Evolutionary conservation across 2,329 filamentous ascomycete genomes (phyloP).

Genomic region (Aspergillus niger): DNA sequence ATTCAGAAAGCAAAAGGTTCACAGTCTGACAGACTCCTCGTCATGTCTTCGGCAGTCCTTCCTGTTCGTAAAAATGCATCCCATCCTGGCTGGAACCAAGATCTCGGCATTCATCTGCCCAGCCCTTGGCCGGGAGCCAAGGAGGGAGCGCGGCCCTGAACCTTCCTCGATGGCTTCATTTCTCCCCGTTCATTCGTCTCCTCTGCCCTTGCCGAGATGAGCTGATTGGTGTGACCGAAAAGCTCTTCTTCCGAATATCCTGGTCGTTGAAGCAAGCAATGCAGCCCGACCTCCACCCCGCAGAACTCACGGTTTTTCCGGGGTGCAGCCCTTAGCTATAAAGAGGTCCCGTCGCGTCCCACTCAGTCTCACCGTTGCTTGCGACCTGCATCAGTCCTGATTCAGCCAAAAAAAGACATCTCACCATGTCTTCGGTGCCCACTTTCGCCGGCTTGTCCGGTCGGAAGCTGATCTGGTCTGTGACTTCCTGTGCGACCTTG

Average conservation of each 20-base stretch:
- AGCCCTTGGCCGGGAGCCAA: constrained; percentile 9
- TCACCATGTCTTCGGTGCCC: constrained; percentile 7
- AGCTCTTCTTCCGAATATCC: neutral
- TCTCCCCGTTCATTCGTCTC: constrained; percentile 1
- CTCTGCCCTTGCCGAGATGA: neutral
- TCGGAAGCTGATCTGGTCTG: constrained; percentile 7
- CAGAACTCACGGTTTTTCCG: neutral
- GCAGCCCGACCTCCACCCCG: neutral
- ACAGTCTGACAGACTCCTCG: neutral
- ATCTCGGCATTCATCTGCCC: constrained; percentile 3
- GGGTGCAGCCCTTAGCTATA: neutral
- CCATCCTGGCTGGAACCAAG: neutral
- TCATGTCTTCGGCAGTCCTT: neutral
- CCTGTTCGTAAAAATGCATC: neutral
- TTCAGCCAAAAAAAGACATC: neutral
- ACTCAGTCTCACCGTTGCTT: neutral
- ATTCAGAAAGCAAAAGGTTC: neutral
- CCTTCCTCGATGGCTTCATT: no score
- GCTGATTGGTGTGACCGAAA: neutral
- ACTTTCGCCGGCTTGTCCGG: constrained; percentile 11
- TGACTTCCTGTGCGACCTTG: constrained; percentile 14
- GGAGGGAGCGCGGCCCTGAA: neutral
- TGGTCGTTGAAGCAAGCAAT: neutral
- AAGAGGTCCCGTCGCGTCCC: neutral
- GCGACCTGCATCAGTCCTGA: neutral